These are phyloP conservation scores for Malus hybrid DNA, from an alignment of 331 rosid species.

Conservation along the genomic window DNA sequence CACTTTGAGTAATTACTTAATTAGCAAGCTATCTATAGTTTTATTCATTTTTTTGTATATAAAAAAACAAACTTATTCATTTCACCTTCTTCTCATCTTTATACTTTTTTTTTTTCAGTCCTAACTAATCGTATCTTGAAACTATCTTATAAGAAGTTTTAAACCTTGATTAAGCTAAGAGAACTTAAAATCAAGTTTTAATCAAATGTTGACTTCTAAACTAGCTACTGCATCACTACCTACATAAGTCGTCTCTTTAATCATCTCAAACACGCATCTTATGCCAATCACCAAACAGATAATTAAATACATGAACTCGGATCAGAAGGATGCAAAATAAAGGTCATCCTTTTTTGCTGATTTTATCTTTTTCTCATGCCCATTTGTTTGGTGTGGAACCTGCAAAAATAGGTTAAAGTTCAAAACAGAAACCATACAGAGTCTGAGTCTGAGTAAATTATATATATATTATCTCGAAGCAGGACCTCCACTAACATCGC, in stretches of 20 bases:
- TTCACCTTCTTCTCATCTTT: too few species aligned
- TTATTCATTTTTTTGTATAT: too few species aligned
- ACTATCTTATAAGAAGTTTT: too few species aligned
- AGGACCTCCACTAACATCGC: neutral
- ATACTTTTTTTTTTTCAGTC: too few species aligned
- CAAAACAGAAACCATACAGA: neutral
- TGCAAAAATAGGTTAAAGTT: neutral
- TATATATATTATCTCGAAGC: neutral
- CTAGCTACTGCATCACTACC: neutral
- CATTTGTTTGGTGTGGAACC: neutral
- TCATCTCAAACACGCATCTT: neutral
- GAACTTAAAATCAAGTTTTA: too few species aligned
- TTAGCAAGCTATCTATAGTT: too few species aligned
- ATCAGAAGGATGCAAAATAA: neutral
- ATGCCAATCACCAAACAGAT: too few species aligned
- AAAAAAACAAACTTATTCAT: too few species aligned
- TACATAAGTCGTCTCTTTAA: neutral
- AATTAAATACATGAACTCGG: too few species aligned
- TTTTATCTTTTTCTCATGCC: neutral
- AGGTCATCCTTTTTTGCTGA: neutral
- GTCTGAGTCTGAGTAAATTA: neutral
- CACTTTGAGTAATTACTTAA: too few species aligned
- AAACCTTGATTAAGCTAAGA: too few species aligned
- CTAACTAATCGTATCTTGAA: too few species aligned
- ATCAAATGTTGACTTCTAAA: neutral